These are phyloP conservation scores for Scleroderma bovista DNA, from an alignment of 768 basidiomycete genomes.

Conservation along the genomic window DNA sequence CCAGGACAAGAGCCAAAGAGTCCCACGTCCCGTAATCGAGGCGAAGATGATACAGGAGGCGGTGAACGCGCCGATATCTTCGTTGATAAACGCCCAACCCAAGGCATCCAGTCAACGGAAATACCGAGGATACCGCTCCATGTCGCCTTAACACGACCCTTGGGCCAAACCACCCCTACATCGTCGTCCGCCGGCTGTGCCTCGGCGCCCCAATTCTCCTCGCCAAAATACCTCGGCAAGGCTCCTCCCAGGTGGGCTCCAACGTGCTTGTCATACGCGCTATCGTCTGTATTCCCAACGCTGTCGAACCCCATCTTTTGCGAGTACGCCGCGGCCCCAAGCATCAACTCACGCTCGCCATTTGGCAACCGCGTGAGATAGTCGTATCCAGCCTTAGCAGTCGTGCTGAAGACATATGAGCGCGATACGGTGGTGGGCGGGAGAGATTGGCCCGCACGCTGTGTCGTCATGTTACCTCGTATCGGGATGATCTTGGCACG, in stretches of 20 bases:
- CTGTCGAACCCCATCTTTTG: constrained; percentile 28
- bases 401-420: constrained; percentile 54
- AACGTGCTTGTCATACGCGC: constrained; percentile 22
- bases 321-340: constrained; percentile 55
- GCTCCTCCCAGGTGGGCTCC: constrained; percentile 38
- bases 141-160: constrained; percentile 44
- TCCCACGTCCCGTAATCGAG: not conserved
- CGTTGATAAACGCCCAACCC: constrained; percentile 63
- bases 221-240: constrained; percentile 50
- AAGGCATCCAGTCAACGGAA: constrained; percentile 57
- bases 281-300: constrained; percentile 37
- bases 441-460: constrained; percentile 41
- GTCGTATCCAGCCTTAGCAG: constrained; percentile 42
- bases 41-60: constrained; percentile 8
- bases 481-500: constrained; percentile 58
- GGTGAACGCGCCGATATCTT: constrained; percentile 39
- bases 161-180: constrained; percentile 25
- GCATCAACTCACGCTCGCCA: constrained; percentile 49
- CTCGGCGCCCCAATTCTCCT: constrained; percentile 36
- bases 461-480: constrained; percentile 59
- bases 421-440: constrained; percentile 36
- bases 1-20: constrained; percentile 35
- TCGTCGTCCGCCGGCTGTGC: constrained; percentile 15
- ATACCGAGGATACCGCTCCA: constrained; percentile 67
- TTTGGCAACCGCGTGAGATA: constrained; percentile 61